Evolutionary conservation across 2,329 filamentous ascomycete species (phyloP).

Genomic region (Aspergillus costaricaensis): DNA sequence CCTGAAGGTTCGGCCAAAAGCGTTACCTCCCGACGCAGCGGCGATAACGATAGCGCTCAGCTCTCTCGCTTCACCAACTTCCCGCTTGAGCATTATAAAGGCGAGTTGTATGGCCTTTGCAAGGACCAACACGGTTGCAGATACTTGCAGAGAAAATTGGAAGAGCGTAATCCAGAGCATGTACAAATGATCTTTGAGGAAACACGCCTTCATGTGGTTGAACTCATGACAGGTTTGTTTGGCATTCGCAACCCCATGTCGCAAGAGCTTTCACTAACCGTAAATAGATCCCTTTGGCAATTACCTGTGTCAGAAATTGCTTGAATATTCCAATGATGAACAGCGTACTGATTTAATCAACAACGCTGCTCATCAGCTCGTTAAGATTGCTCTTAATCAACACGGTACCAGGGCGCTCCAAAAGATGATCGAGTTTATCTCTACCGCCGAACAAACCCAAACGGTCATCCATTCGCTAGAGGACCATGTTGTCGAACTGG

Average conservation of each 20-base stretch:
- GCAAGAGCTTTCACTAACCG: constrained; percentile 24
- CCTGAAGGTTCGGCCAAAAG: constrained; percentile 76
- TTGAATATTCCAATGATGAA: constrained; percentile 92
- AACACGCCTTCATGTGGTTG: constrained; percentile 89
- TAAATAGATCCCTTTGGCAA: constrained; percentile 87
- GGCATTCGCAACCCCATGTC: background rate
- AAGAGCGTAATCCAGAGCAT: constrained; percentile 80
- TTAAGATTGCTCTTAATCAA: constrained; percentile 92
- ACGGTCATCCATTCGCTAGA: constrained; percentile 84
- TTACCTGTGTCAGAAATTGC: constrained; percentile 97
- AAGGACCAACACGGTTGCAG: constrained; percentile 98
- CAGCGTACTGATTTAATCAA: constrained; percentile 91
- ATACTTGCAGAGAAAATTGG: constrained; percentile 94
- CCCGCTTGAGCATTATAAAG: constrained; percentile 75
- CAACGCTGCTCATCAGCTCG: constrained; percentile 84
- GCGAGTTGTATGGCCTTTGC: constrained; percentile 85
- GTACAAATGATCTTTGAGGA: constrained; percentile 93
- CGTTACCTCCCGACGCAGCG: constrained; percentile 63
- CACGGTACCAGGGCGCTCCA: constrained; percentile 94
- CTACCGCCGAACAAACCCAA: constrained; percentile 78
- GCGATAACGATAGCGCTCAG: constrained; percentile 54
- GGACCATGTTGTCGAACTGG: constrained; percentile 84
- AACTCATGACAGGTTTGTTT: constrained; percentile 81
- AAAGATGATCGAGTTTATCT: constrained; percentile 99
- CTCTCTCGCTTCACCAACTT: constrained; percentile 80